Percentiles rank a stretch among this genome's conserved stretches.
These are phyloP conservation scores for Coffea eugenioides DNA, from an alignment of 257 asterid genomes.

Conservation along the genomic window DNA sequence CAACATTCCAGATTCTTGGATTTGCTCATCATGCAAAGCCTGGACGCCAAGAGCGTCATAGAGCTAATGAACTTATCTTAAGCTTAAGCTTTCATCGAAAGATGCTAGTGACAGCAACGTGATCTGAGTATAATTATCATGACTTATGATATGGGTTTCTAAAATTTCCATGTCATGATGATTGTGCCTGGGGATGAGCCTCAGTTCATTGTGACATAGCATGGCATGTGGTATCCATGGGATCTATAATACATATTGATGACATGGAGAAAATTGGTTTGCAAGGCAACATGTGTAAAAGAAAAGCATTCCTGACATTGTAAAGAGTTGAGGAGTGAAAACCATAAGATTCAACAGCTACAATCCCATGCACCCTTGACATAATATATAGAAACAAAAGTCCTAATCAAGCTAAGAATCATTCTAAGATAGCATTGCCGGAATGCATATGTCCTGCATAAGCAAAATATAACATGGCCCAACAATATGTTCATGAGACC, in stretches of 20 bases:
- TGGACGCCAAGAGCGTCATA: slow-evolving; percentile 17
- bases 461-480: slow-evolving; percentile 31
- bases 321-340: neutral
- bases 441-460: slow-evolving; percentile 51
- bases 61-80: slow-evolving; percentile 9
- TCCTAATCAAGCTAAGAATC: slow-evolving; percentile 22
- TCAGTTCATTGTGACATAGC: slow-evolving; percentile 10
- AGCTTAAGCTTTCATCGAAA: slow-evolving; percentile 12
- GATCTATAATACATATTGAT: neutral
- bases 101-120: slow-evolving; percentile 14
- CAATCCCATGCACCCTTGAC: slow-evolving; percentile 23
- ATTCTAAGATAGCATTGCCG: slow-evolving; percentile 35
- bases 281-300: slow-evolving; percentile 1
- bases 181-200: slow-evolving; percentile 24
- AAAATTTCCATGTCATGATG: slow-evolving; percentile 20
- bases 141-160: slow-evolving; percentile 17
- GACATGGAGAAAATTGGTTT: neutral
- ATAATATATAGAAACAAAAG: slow-evolving; percentile 7
- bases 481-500: slow-evolving; percentile 40
- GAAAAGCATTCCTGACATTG: slow-evolving; percentile 12
- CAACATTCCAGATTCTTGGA: slow-evolving; percentile 28
- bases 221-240: slow-evolving; percentile 15
- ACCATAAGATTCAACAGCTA: slow-evolving; percentile 13
- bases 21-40: slow-evolving; percentile 24
- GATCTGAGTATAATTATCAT: slow-evolving; percentile 4